Evolutionary conservation across 106 monocot species (phyloP).

Genomic region (Chionographis japonica): DNA sequence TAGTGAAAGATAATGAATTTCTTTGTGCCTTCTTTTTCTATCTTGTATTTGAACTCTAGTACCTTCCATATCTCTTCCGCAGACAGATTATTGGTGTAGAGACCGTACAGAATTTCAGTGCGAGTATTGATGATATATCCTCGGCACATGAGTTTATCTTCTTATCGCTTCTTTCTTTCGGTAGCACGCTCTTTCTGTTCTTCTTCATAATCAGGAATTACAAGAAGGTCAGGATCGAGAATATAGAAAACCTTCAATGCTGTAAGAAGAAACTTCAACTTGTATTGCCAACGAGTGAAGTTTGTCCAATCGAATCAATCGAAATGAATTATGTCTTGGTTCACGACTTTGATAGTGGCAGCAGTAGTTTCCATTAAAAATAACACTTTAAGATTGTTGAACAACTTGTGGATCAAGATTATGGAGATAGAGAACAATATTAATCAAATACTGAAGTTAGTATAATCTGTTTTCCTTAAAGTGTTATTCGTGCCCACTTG

Average conservation of each 20-base stretch:
- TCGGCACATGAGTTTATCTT: conserved; percentile 4
- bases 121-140: conserved; percentile 5
- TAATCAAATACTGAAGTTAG: no score
- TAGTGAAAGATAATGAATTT: conserved; percentile 8
- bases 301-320: no score
- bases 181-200: neutral
- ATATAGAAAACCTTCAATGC: conserved; percentile 5
- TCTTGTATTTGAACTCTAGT: conserved; percentile 1
- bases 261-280: conserved; percentile 7
- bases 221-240: conserved; percentile 2
- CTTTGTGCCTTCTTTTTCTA: neutral
- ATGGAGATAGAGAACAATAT: no score
- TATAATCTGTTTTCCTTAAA: no score
- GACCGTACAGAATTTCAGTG: neutral
- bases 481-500: no score
- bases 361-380: no score
- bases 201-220: neutral
- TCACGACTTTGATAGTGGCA: no score
- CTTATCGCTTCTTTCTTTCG: conserved; percentile 2
- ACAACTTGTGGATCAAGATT: no score
- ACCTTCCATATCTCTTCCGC: conserved; percentile 10
- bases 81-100: neutral
- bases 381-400: no score
- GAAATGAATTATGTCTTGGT: no score
- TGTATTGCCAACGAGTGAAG: conserved; percentile 16